Percentiles rank a stretch among this genome's conserved stretches.
phyloP scores from a whole-genome alignment of 345 rosid species.

The Carallia brachiata region DNA sequence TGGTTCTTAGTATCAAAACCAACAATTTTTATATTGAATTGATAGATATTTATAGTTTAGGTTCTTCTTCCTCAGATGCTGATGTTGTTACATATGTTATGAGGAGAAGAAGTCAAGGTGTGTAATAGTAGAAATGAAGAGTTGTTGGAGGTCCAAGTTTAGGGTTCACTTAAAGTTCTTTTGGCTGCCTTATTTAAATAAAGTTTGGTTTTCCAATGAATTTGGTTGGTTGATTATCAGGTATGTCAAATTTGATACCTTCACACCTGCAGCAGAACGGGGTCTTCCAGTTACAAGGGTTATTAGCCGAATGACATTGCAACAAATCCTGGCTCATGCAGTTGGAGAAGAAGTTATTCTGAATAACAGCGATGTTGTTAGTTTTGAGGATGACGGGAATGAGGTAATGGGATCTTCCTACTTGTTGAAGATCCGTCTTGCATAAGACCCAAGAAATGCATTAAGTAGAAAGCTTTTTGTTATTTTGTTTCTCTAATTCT shows the following conservation, averaged over 20 bases:
- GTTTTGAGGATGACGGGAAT: constrained; percentile 73
- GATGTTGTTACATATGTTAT: too few relatives aligned
- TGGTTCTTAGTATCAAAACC: too few relatives aligned
- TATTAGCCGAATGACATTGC: constrained; percentile 87
- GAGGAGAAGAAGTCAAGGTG: too few relatives aligned
- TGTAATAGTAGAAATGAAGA: too few relatives aligned
- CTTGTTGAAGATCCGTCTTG: constrained; percentile 4
- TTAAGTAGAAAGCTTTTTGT: background rate
- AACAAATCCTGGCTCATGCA: constrained; percentile 68
- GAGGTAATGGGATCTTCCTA: constrained; percentile 46
- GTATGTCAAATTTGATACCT: constrained; percentile 90
- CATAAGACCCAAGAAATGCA: background rate
- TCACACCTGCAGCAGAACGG: constrained; percentile 83
- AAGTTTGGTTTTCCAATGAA: constrained; percentile 16
- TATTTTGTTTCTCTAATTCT: background rate
- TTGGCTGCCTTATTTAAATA: constrained; percentile 4
- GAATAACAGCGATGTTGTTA: constrained; percentile 78
- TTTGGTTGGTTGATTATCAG: constrained; percentile 40
- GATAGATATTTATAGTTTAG: too few relatives aligned
- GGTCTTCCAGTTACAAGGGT: constrained; percentile 94
- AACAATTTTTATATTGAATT: background rate
- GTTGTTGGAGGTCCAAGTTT: too few relatives aligned
- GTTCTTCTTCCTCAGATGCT: background rate
- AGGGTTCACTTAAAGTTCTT: too few relatives aligned
- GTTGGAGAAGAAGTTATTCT: constrained; percentile 79